phyloP scores from a whole-genome alignment of 2,329 filamentous ascomycete genomes.

The Lojkania enalia region DNA sequence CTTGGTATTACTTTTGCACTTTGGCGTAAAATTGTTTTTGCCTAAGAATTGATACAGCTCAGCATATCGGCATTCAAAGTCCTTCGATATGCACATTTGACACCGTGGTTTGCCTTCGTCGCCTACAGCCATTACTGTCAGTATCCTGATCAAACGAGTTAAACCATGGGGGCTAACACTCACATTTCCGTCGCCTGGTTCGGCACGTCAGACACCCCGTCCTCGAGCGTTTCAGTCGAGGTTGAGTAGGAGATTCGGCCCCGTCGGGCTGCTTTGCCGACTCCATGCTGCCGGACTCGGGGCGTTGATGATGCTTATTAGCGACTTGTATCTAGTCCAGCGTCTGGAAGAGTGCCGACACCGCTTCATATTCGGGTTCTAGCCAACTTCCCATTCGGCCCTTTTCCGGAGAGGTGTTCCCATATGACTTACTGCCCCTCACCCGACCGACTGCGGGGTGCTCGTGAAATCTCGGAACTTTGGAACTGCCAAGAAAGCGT shows the following conservation, averaged over 20 bases:
- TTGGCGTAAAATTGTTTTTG: constrained; percentile 53
- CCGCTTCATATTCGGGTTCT: no score
- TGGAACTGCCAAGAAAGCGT: no score
- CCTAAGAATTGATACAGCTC: constrained; percentile 53
- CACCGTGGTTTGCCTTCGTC: constrained; percentile 57
- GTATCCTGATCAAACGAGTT: background rate
- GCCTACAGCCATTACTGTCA: constrained; percentile 40
- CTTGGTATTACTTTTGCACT: constrained; percentile 19
- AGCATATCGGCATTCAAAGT: constrained; percentile 55
- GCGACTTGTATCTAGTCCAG: no score
- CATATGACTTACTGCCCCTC: no score
- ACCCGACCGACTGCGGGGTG: no score
- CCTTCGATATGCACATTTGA: constrained; percentile 52
- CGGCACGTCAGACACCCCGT: constrained; percentile 57
- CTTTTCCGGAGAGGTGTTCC: no score
- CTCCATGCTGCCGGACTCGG: no score
- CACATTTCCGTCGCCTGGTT: constrained; percentile 55
- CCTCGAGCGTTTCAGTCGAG: constrained; percentile 28
- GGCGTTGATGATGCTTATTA: no score
- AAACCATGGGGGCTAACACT: constrained; percentile 16
- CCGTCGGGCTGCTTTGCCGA: constrained; percentile 7
- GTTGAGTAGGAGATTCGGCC: constrained; percentile 10
- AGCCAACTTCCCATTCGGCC: no score
- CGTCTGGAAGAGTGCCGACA: no score
- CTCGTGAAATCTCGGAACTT: no score